Percentiles rank a stretch among this genome's conserved stretches.
phyloP scores from a whole-genome alignment of 2,329 filamentous ascomycete species.

The Lomentospora prolificans region DNA sequence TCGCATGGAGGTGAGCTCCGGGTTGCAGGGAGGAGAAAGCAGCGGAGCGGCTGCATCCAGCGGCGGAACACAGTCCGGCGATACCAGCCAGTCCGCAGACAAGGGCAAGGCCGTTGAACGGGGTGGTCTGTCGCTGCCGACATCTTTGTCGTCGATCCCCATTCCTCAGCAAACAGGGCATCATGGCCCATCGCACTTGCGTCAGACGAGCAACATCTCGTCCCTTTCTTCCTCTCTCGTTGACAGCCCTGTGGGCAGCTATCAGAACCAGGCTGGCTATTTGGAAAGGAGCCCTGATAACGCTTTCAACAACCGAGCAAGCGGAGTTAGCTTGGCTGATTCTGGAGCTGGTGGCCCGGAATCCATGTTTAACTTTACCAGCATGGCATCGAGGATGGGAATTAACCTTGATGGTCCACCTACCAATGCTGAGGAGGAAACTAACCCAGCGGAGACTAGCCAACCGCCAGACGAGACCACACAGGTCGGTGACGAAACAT shows the following conservation, averaged over 20 bases:
- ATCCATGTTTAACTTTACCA: conserved; percentile 85
- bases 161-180: conserved; percentile 37
- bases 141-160: conserved; percentile 25
- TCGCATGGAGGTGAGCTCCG: conserved; percentile 43
- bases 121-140: conserved; percentile 14
- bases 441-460: background rate
- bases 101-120: conserved; percentile 66
- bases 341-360: conserved; percentile 48
- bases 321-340: conserved; percentile 41
- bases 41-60: conserved; percentile 24
- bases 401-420: conserved; percentile 37
- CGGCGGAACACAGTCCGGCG: conserved; percentile 25
- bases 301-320: conserved; percentile 42
- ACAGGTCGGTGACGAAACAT: conserved; percentile 24
- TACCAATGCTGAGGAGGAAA: background rate
- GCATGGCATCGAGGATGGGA: conserved; percentile 75
- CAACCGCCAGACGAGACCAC: background rate
- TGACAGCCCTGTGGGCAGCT: conserved; percentile 53
- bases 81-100: conserved; percentile 20
- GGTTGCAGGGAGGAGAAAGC: conserved; percentile 14
- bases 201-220: conserved; percentile 79
- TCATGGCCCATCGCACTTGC: conserved; percentile 58
- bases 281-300: conserved; percentile 18
- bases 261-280: conserved; percentile 22
- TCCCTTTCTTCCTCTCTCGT: conserved; percentile 69